Percentiles rank a stretch among this genome's conserved stretches.
These are phyloP conservation scores for Auriscalpium vulgare DNA, from an alignment of 768 basidiomycete species.

Conservation along the genomic window DNA sequence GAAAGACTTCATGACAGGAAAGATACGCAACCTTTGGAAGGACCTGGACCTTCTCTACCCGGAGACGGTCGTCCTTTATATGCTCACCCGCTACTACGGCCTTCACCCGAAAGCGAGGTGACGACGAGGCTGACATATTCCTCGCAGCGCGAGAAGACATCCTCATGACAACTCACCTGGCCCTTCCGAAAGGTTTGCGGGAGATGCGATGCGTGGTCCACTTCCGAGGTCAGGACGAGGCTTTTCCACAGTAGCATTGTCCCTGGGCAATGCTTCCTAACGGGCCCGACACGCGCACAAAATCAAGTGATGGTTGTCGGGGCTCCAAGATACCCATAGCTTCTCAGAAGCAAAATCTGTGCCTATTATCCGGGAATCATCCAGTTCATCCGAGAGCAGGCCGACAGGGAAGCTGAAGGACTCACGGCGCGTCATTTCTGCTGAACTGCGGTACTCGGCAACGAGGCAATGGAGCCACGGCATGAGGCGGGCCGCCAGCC, in stretches of 20 bases:
- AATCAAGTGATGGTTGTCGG: background rate
- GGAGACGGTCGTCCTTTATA: background rate
- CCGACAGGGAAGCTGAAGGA: background rate
- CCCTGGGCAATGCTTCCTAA: background rate
- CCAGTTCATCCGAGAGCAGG: background rate
- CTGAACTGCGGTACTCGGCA: background rate
- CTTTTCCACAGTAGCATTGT: background rate
- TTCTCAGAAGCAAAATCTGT: background rate
- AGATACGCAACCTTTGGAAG: background rate
- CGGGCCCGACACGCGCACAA: background rate
- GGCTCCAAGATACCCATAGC: background rate
- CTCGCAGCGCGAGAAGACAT: background rate
- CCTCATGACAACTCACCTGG: background rate
- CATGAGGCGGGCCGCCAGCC: no score
- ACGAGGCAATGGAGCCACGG: no score
- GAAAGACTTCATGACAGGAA: slow-evolving; percentile 6
- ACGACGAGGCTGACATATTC: background rate
- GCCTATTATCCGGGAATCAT: background rate
- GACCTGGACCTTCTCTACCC: background rate
- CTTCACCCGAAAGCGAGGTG: background rate
- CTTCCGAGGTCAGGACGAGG: background rate
- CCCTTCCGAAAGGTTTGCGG: background rate
- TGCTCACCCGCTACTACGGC: background rate
- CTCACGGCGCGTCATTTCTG: background rate
- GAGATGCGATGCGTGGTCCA: background rate